Conservation (phyloP, 257 asterid species). For the Oldenlandia corymbosa region DNA sequence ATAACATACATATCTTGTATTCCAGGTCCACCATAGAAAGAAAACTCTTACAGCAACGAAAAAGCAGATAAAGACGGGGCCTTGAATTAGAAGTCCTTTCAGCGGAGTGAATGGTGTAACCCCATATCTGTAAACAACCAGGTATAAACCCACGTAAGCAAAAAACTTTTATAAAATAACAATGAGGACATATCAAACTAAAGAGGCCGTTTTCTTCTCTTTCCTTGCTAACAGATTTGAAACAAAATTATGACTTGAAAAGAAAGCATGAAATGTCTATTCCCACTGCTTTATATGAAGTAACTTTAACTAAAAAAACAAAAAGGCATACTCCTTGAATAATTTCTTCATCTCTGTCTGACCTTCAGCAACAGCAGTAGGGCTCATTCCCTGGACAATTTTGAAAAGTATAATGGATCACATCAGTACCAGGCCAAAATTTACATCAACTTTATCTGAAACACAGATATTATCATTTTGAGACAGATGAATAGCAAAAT, state of each 20-base stretch:
- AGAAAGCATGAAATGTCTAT: background rate
- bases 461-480: background rate
- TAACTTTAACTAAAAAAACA: conserved; percentile 7
- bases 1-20: background rate
- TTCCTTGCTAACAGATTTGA: background rate
- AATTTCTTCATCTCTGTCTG: conserved; percentile 53
- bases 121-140: conserved; percentile 63
- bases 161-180: background rate
- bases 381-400: conserved; percentile 63
- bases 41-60: conserved; percentile 80
- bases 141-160: background rate
- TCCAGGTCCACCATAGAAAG: conserved; percentile 9
- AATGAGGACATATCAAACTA: background rate
- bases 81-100: conserved; percentile 75
- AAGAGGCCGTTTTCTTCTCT: background rate
- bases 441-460: background rate
- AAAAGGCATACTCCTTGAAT: conserved; percentile 67
- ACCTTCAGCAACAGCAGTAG: conserved; percentile 74
- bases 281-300: background rate
- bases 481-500: background rate
- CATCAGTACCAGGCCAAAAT: background rate
- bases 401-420: conserved; percentile 6
- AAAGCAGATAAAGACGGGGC: conserved; percentile 71
- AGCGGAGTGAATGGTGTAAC: conserved; percentile 83
- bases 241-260: background rate